Evolutionary conservation across 2,329 filamentous ascomycete genomes (phyloP).

Genomic region (Paraconiothyrium brasiliense): DNA sequence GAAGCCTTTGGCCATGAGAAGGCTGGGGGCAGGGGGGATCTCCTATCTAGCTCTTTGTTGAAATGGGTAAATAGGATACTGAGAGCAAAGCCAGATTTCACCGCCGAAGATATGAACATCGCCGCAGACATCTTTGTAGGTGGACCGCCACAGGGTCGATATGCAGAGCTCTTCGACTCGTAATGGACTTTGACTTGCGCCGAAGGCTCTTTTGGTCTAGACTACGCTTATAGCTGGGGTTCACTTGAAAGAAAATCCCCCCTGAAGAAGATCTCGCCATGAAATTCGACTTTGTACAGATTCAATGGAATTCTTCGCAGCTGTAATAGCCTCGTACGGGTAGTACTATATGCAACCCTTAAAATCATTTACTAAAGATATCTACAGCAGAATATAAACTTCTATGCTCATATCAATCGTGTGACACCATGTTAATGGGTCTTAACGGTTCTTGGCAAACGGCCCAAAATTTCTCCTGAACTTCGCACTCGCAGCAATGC

Average conservation of each 20-base stretch:
- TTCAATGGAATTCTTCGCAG: neutral
- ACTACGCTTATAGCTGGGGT: too few relatives aligned
- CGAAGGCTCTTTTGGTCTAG: neutral
- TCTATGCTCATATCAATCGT: neutral
- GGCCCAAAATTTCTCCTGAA: conserved; percentile 10
- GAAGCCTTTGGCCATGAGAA: conserved; percentile 12
- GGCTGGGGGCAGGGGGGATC: conserved; percentile 14
- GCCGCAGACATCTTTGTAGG: conserved; percentile 30
- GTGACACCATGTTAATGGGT: neutral
- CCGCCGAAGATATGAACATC: conserved; percentile 23
- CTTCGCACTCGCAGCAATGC: conserved; percentile 9
- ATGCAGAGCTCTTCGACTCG: conserved; percentile 24
- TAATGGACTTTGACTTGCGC: neutral
- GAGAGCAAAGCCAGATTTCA: conserved; percentile 21
- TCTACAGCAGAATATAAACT: neutral
- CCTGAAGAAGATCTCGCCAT: too few relatives aligned
- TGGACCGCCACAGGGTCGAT: conserved; percentile 23
- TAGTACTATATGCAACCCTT: neutral
- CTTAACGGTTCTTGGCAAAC: conserved; percentile 4
- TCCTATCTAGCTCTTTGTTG: conserved; percentile 20
- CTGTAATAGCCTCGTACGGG: neutral
- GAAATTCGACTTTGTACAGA: neutral
- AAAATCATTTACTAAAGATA: neutral
- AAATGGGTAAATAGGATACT: conserved; percentile 20
- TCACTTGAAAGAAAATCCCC: too few relatives aligned